A percentile compares a stretch with the other conserved stretches of the same genome.
These are phyloP conservation scores for Boletus sp. DNA, from an alignment of 768 basidiomycete genomes.

Conservation along the genomic window DNA sequence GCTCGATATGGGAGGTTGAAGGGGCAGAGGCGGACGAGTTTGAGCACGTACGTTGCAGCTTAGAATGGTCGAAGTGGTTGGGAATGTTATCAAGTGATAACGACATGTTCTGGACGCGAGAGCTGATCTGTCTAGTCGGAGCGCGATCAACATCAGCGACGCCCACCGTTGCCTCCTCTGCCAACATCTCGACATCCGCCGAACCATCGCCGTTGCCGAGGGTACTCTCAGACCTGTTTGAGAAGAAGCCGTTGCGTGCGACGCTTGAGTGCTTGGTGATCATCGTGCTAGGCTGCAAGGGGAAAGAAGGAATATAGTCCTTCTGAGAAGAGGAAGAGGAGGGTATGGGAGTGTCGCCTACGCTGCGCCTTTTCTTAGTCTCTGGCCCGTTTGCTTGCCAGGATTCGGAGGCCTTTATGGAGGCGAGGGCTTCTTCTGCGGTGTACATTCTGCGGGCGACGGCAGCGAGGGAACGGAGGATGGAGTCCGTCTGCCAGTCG, in stretches of 20 bases:
- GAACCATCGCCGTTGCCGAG: constrained; percentile 8
- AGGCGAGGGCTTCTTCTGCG: constrained; percentile 46
- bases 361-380: constrained; percentile 44
- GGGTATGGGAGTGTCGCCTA: constrained; percentile 37
- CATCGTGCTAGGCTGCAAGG: constrained; percentile 26
- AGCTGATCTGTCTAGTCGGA: constrained; percentile 23
- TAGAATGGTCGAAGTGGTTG: constrained; percentile 36
- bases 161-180: constrained; percentile 26
- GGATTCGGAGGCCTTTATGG: constrained; percentile 38
- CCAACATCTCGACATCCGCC: constrained; percentile 29
- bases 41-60: constrained; percentile 30
- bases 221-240: constrained; percentile 22
- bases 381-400: constrained; percentile 36
- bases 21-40: constrained; percentile 42
- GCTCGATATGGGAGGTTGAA: constrained; percentile 39
- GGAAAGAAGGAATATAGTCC: constrained; percentile 9
- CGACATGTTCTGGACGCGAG: constrained; percentile 39
- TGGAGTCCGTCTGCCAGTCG: constrained; percentile 58
- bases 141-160: constrained; percentile 22
- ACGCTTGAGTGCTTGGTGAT: constrained; percentile 14
- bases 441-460: constrained; percentile 53
- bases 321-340: constrained; percentile 28
- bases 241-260: constrained; percentile 20
- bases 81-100: constrained; percentile 53
- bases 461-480: constrained; percentile 48